These are phyloP conservation scores for Penicillium sclerotigenum DNA, from an alignment of 2,329 filamentous ascomycete genomes.

Conservation along the genomic window DNA sequence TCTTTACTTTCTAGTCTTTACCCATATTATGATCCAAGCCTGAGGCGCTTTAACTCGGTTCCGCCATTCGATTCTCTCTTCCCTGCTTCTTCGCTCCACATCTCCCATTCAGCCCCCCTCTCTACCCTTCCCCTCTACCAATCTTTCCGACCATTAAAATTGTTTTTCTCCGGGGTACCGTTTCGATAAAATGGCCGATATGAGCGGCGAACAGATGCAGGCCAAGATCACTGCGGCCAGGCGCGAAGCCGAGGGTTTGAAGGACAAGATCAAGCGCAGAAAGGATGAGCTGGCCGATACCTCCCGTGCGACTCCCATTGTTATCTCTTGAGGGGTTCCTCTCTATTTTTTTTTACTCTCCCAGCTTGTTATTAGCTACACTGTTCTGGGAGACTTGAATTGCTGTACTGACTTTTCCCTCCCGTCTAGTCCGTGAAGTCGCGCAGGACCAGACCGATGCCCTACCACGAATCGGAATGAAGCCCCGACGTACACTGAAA, in stretches of 20 bases:
- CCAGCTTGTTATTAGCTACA: neutral
- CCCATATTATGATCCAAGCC: constrained; percentile 24
- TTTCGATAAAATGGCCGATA: constrained; percentile 45
- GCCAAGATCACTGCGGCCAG: constrained; percentile 87
- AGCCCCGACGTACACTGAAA: constrained; percentile 93
- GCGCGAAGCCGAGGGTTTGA: constrained; percentile 94
- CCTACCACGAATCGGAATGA: constrained; percentile 93
- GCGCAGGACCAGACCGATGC: constrained; percentile 88
- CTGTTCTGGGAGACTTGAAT: neutral
- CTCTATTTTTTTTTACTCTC: neutral
- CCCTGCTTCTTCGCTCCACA: constrained; percentile 18
- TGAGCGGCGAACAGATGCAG: constrained; percentile 68
- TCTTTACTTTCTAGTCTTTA: constrained; percentile 1
- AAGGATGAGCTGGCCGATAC: constrained; percentile 99
- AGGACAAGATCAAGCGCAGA: constrained; percentile 99
- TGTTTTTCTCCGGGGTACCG: constrained; percentile 25
- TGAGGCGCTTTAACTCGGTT: constrained; percentile 18
- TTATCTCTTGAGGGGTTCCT: neutral
- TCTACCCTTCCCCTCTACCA: constrained; percentile 10
- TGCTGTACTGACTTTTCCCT: constrained; percentile 26
- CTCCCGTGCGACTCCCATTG: constrained; percentile 68
- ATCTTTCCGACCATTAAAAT: constrained; percentile 8
- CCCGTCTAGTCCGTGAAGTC: constrained; percentile 74
- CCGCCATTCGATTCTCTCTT: constrained; percentile 15
- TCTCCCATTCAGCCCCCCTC: constrained; percentile 18